phyloP scores from a whole-genome alignment of 2,329 filamentous ascomycete genomes.

The Xylariales sp. region DNA sequence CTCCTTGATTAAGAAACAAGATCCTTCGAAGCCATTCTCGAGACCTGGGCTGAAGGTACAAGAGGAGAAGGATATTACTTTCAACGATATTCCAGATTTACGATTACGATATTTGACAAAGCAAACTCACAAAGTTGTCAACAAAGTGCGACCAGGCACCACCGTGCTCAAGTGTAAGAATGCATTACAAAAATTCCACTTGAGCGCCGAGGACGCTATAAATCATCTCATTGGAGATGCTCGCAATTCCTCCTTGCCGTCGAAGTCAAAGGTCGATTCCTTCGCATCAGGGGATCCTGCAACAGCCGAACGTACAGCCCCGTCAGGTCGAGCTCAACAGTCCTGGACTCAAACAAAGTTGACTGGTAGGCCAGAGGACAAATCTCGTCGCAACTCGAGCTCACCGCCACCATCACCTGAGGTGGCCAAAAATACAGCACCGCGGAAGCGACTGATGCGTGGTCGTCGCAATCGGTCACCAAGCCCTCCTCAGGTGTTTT shows the following conservation, averaged over 20 bases:
- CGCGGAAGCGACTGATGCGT: slow-evolving; percentile 23
- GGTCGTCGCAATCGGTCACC: slow-evolving; percentile 20
- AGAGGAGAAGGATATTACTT: slow-evolving; percentile 16
- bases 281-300: too few species aligned
- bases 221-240: slow-evolving; percentile 7
- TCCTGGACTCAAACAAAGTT: slow-evolving; percentile 3
- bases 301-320: too few species aligned
- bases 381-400: slow-evolving; percentile 2
- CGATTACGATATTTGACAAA: slow-evolving; percentile 23
- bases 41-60: slow-evolving; percentile 7
- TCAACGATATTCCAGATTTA: slow-evolving; percentile 23
- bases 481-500: slow-evolving; percentile 23
- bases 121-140: slow-evolving; percentile 22
- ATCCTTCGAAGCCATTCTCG: slow-evolving; percentile 6
- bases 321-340: too few species aligned
- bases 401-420: slow-evolving; percentile 11
- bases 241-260: neutral
- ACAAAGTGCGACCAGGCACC: slow-evolving; percentile 17
- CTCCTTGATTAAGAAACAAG: slow-evolving; percentile 21
- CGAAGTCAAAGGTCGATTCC: too few species aligned
- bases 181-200: slow-evolving; percentile 15
- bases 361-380: neutral
- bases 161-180: slow-evolving; percentile 23
- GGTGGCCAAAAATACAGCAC: slow-evolving; percentile 12
- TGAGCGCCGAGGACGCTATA: slow-evolving; percentile 6